These are phyloP conservation scores for Coprinopsis cinerea DNA, from an alignment of 768 basidiomycete genomes.

Conservation along the genomic window DNA sequence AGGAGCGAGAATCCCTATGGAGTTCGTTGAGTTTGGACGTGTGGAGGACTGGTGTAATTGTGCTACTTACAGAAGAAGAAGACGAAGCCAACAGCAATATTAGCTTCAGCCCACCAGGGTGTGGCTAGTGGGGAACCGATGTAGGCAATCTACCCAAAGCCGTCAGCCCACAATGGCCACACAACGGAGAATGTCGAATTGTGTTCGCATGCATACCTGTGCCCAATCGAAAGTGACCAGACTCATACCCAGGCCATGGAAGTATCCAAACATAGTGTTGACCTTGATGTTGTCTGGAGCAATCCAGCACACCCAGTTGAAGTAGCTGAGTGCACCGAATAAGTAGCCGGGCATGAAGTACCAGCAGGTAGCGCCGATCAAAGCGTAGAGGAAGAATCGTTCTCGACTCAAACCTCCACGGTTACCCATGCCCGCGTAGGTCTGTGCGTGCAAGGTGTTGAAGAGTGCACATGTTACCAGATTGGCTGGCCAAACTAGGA, in stretches of 20 bases:
- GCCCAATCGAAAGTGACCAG: conserved; percentile 80
- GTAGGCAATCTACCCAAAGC: conserved; percentile 43
- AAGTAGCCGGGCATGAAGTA: conserved; percentile 71
- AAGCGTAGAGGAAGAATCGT: conserved; percentile 68
- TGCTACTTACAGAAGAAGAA: conserved; percentile 57
- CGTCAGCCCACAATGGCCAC: conserved; percentile 2
- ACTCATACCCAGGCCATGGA: conserved; percentile 60
- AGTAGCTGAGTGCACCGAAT: conserved; percentile 59
- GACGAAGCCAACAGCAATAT: conserved; percentile 55
- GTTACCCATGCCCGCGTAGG: conserved; percentile 59
- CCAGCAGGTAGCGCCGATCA: conserved; percentile 53
- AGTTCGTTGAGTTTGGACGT: not conserved
- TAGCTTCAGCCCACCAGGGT: conserved; percentile 82
- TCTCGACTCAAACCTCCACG: conserved; percentile 68
- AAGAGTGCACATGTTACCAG: conserved; percentile 71
- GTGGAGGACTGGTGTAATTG: not conserved
- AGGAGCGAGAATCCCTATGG: conserved; percentile 51
- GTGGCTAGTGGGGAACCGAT: conserved; percentile 68
- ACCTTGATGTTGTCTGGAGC: conserved; percentile 60
- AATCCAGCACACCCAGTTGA: conserved; percentile 60
- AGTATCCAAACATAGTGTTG: conserved; percentile 73
- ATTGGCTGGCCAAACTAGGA: conserved; percentile 71
- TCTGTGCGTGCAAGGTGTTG: conserved; percentile 75
- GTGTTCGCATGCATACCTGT: conserved; percentile 39
- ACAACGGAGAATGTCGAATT: too few species aligned